Conservation (phyloP, 2,329 filamentous ascomycete species). For the Cryphonectria nitschkei region DNA sequence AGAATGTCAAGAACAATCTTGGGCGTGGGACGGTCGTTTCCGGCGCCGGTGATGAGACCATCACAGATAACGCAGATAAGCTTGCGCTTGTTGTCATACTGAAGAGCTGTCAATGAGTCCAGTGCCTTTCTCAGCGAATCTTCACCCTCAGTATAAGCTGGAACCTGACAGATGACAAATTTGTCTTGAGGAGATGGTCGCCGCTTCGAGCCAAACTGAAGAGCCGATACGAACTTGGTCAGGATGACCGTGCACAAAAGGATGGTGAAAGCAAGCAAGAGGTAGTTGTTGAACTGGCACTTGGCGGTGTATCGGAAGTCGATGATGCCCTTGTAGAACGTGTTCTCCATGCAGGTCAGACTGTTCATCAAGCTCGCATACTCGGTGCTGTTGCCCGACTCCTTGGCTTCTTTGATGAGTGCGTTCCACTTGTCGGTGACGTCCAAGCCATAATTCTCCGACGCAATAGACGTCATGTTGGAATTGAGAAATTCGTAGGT, state of each 20-base stretch:
- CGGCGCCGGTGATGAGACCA: slow-evolving; percentile 92
- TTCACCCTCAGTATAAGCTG: slow-evolving; percentile 97
- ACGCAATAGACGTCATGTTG: slow-evolving; percentile 68
- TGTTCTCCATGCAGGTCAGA: slow-evolving; percentile 78
- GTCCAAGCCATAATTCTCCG: slow-evolving; percentile 77
- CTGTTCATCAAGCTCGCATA: slow-evolving; percentile 62
- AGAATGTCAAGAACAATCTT: slow-evolving; percentile 98
- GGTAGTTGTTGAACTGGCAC: slow-evolving; percentile 89
- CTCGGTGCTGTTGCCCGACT: slow-evolving; percentile 54
- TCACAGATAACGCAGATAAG: slow-evolving; percentile 96
- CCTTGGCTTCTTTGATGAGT: slow-evolving; percentile 48
- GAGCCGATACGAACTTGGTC: slow-evolving; percentile 87
- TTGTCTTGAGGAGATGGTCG: slow-evolving; percentile 92
- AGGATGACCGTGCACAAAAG: slow-evolving; percentile 79
- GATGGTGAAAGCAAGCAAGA: slow-evolving; percentile 85
- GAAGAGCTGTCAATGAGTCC: slow-evolving; percentile 89
- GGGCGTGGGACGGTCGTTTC: slow-evolving; percentile 94
- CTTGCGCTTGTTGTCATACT: slow-evolving; percentile 98
- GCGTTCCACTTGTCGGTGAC: slow-evolving; percentile 69
- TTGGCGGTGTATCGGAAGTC: slow-evolving; percentile 80
- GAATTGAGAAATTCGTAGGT: slow-evolving; percentile 74
- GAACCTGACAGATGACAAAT: slow-evolving; percentile 97
- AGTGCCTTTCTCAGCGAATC: slow-evolving; percentile 91
- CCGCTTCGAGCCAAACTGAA: slow-evolving; percentile 91
- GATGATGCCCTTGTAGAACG: slow-evolving; percentile 79